Percentiles rank a stretch among this genome's conserved stretches.
These are phyloP conservation scores for Xylaria sp. DNA, from an alignment of 2,329 filamentous ascomycete genomes.

Conservation along the genomic window DNA sequence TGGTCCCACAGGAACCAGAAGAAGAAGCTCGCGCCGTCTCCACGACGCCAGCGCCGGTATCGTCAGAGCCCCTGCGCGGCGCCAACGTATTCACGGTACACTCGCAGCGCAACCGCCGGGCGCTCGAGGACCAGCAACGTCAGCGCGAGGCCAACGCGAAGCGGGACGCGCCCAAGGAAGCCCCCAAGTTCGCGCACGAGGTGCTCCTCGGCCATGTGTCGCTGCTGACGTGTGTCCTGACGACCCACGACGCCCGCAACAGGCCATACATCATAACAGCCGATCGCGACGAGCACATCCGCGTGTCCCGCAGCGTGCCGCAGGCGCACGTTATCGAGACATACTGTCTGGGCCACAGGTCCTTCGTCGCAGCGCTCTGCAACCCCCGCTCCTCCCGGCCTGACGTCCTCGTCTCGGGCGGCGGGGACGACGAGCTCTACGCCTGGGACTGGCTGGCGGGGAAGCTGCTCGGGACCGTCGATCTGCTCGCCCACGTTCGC, in stretches of 20 bases:
- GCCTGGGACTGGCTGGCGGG: constrained; percentile 83
- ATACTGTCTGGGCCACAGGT: constrained; percentile 87
- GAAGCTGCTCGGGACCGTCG: constrained; percentile 63
- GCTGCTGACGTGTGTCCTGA: constrained; percentile 82
- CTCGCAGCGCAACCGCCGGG: constrained; percentile 70
- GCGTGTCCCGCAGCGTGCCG: constrained; percentile 81
- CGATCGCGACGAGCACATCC: constrained; percentile 79
- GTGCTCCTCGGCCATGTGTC: constrained; percentile 93
- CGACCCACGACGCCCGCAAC: constrained; percentile 57
- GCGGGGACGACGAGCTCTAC: constrained; percentile 82
- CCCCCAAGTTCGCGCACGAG: constrained; percentile 74
- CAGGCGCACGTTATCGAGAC: constrained; percentile 89
- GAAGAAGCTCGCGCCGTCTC: constrained; percentile 19
- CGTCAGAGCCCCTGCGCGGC: constrained; percentile 48
- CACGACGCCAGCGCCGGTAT: constrained; percentile 34
- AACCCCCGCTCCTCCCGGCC: constrained; percentile 63
- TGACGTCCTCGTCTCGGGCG: constrained; percentile 82
- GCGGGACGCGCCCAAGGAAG: constrained; percentile 50
- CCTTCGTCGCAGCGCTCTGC: constrained; percentile 84
- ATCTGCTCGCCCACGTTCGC: constrained; percentile 60
- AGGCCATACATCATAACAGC: constrained; percentile 65
- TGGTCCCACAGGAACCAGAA: constrained; percentile 58
- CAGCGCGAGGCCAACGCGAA: constrained; percentile 39
- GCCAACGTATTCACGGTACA: constrained; percentile 72
- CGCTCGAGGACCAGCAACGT: constrained; percentile 68